A percentile compares a stretch with the other conserved stretches of the same genome.
phyloP scores from a whole-genome alignment of 2,329 filamentous ascomycete species.

The Aspergillus sp. region DNA sequence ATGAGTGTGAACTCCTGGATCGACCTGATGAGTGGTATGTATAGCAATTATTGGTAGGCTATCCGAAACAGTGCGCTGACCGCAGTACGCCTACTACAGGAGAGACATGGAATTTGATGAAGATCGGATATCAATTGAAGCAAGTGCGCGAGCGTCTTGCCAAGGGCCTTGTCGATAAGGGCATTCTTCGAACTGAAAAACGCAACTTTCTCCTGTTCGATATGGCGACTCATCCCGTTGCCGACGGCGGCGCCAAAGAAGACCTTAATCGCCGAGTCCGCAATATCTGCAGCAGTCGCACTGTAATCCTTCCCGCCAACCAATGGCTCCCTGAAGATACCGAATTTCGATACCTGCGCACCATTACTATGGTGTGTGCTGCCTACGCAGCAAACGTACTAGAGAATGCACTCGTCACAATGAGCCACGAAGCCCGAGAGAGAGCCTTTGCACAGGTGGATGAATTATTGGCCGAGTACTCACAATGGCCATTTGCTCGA shows the following conservation, averaged over 20 bases:
- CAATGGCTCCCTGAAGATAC: constrained; percentile 92
- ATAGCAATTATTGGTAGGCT: not conserved
- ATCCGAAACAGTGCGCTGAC: constrained; percentile 8
- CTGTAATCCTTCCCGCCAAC: constrained; percentile 82
- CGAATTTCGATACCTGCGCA: constrained; percentile 91
- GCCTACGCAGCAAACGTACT: constrained; percentile 97
- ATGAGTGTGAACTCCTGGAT: constrained; percentile 99
- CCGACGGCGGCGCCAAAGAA: constrained; percentile 94
- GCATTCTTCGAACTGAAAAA: constrained; percentile 97
- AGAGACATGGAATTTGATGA: constrained; percentile 99
- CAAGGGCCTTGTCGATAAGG: constrained; percentile 98
- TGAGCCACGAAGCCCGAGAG: constrained; percentile 93
- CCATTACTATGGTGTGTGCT: constrained; percentile 94
- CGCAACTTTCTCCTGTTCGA: constrained; percentile 99
- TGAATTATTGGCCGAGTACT: constrained; percentile 92
- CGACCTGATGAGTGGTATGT: constrained; percentile 92
- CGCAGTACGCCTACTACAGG: constrained; percentile 59
- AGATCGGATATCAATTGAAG: constrained; percentile 99
- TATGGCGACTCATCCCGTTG: constrained; percentile 98
- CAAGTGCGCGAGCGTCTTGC: constrained; percentile 97
- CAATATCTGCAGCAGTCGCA: constrained; percentile 90
- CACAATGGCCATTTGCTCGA: constrained; percentile 93
- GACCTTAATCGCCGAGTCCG: constrained; percentile 92
- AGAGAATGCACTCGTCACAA: constrained; percentile 92
- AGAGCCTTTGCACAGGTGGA: constrained; percentile 96